Conservation (phyloP, 192 early-diverging fungal species). For the Coemansia sp. region DNA sequence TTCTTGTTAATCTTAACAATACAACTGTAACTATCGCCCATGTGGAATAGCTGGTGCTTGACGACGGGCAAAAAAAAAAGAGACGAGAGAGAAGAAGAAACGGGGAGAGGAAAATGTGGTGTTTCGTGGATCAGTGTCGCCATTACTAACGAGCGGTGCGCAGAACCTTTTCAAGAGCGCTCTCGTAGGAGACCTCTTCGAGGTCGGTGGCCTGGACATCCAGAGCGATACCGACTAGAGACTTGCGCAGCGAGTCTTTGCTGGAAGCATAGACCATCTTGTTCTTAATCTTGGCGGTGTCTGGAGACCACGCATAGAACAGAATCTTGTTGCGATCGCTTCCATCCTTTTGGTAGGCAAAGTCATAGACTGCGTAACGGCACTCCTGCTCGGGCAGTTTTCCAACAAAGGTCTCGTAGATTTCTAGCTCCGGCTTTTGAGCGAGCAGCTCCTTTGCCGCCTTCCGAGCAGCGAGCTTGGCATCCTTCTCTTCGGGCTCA, state of each 20-base stretch:
- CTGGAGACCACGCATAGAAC: constrained; percentile 89
- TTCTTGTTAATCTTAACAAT: constrained; percentile 8
- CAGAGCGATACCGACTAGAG: constrained; percentile 70
- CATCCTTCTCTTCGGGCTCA: constrained; percentile 56
- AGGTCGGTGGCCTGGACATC: constrained; percentile 89
- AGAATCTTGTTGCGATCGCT: constrained; percentile 82
- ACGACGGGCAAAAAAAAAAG: constrained; percentile 10
- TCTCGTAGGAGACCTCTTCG: constrained; percentile 72
- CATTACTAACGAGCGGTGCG: constrained; percentile 37
- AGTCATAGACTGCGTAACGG: constrained; percentile 90
- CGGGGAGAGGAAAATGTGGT: constrained; percentile 3
- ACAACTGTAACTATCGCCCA: constrained; percentile 2
- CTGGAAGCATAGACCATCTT: constrained; percentile 93
- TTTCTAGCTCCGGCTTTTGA: constrained; percentile 15
- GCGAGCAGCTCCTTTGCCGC: constrained; percentile 24
- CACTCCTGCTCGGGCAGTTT: constrained; percentile 69
- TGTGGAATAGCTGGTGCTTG: constrained; percentile 3
- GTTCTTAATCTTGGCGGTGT: constrained; percentile 70
- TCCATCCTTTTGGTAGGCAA: constrained; percentile 69
- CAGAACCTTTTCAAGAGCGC: constrained; percentile 68
- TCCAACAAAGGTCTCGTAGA: constrained; percentile 73
- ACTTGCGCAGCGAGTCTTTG: constrained; percentile 78
- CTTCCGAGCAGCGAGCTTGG: constrained; percentile 66
- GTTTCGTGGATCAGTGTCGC: neutral
- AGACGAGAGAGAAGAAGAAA: constrained; percentile 14